Percentiles rank a stretch among this genome's conserved stretches.
Conservation (phyloP, 75 land plant genomes). For the Selaginella moellendorffii region DNA sequence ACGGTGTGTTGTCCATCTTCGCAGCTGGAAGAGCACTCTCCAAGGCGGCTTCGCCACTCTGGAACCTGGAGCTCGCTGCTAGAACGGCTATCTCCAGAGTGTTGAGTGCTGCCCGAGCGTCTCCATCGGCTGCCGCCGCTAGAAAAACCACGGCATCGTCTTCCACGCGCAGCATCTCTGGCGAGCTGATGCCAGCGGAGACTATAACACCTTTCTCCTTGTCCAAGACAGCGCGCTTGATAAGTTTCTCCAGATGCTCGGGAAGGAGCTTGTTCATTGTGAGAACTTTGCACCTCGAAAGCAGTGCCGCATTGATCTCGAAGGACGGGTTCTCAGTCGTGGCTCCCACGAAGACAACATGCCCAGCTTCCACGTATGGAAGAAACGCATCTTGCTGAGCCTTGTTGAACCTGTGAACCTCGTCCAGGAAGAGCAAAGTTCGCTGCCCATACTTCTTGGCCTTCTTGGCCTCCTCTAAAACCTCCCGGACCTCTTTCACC, state of each 20-base stretch:
- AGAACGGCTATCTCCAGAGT: constrained; percentile 60
- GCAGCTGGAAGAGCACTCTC: no score
- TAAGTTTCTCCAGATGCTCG: constrained; percentile 26
- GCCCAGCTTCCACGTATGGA: constrained; percentile 78
- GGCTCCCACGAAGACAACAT: constrained; percentile 69
- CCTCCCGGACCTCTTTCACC: constrained; percentile 64
- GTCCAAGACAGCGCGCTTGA: constrained; percentile 40
- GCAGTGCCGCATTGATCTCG: constrained; percentile 68
- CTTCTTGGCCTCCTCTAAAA: constrained; percentile 49
- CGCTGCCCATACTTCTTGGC: constrained; percentile 21
- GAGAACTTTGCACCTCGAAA: constrained; percentile 73
- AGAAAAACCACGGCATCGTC: constrained; percentile 57
- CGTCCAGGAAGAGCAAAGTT: constrained; percentile 81
- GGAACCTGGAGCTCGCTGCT: constrained; percentile 26
- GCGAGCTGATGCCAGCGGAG: constrained; percentile 19
- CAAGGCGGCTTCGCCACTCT: no score
- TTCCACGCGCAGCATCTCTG: constrained; percentile 19
- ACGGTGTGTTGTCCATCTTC: no score
- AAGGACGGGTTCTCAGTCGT: constrained; percentile 96
- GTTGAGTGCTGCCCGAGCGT: constrained; percentile 82
- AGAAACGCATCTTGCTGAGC: constrained; percentile 83
- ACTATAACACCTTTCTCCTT: constrained; percentile 36
- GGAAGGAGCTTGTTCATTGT: constrained; percentile 46
- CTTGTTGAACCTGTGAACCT: constrained; percentile 44
- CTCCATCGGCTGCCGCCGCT: constrained; percentile 68